Evolutionary conservation across 495 filamentous ascomycete genomes (phyloP), one percentile per base, ranked within the genome.

Genomic region (Penicillium riverlandense): DNA sequence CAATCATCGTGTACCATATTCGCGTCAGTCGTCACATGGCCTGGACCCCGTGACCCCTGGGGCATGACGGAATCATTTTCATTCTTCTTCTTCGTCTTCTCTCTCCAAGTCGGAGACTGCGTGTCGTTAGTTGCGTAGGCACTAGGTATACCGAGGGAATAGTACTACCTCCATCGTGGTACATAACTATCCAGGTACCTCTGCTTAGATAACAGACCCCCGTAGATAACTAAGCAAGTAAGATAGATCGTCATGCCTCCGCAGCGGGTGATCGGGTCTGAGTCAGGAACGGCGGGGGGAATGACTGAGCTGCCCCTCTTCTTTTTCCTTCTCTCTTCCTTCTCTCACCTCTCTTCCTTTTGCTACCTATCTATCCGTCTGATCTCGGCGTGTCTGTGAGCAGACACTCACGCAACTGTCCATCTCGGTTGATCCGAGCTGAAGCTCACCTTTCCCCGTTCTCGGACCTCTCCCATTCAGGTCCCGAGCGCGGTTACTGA

Each of bases 401-500:
- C 15, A 16, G 15, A 22, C 22, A 3, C 22, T 22, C 22, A 22
- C 38, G 38, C 42, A 47, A 37, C 45, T 48, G 38, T 22, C 22
- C 6, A 22, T 22, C 22, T 22, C 22, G 22, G 22, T 22, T 22
- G 22, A 22, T 22, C 22, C 22, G 22, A 22, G 22, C 22, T 22
- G 22, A 22, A 46, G 37, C 44, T 38, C 33, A n/a, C 34, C 40
- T 29, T 36, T 42, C 33, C 37, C 22, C 64, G 67, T 69, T 69
- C 63, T 67, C 62, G 59, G 64, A 52, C 63, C 63, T 57, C 41
- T 4, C 22, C 22, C 28, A 27, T 29, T 39, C 30, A 58, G 57
- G 59, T 65, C 57, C 48, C 59, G 65, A 58, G 67, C 54, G 62
- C 65, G 63, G 65, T 52, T 34, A 22, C 43, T 54, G 30, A 27